Base-by-base conservation (phyloP, 2,329 filamentous ascomycete genomes). In the Aspergillus ruber region DNA sequence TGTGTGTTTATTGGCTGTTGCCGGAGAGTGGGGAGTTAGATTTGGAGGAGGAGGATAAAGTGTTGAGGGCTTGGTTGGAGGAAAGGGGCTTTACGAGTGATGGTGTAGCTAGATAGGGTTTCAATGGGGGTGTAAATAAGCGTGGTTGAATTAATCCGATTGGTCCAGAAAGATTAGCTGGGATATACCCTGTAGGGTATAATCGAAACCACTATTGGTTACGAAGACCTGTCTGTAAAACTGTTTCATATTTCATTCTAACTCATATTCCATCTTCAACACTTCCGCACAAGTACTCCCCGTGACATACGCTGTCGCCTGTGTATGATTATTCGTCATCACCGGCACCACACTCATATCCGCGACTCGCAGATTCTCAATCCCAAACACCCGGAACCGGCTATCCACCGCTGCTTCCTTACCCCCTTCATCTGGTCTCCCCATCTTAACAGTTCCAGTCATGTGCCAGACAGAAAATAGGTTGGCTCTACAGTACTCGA, bases 391-490 rank as follows among this genome's bases (percentile, higher is more conserved):
- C 8, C 61, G 60, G 56, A 72, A 74, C 4, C 60, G 45, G 1
- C 54, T 65, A 57, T 81, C 76, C 6, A 82, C 76, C 23, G 68
- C 75, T 1, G 74, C 72, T 29, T 71, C 67, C 0, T 49, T 46
- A 6, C 75, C 72, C 1, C 59, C 68, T 0, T 47, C 35, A 50
- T 64, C 72, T 10, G 10, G 25, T 29, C 25, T 39, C 0, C 80
- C 80, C 80, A 84, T 84, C 58, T 75, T 76, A 6, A 71, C 72
- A 0, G 80, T 84, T 0, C 78, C 76, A 1, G 70, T 77, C 74
- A 74, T 81, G 59, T 78, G 79, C 75, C 73, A 82, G 47, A 67
- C 77, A 2, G 72, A 77, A 25, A 61, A 67, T 15, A 70, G 64
- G 20, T 62, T 73, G 23, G 72, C 60, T 45, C 62, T 66, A 71